Base-by-base conservation (phyloP, 148 eudicot species). In the Vaccinium corymbosum region DNA sequence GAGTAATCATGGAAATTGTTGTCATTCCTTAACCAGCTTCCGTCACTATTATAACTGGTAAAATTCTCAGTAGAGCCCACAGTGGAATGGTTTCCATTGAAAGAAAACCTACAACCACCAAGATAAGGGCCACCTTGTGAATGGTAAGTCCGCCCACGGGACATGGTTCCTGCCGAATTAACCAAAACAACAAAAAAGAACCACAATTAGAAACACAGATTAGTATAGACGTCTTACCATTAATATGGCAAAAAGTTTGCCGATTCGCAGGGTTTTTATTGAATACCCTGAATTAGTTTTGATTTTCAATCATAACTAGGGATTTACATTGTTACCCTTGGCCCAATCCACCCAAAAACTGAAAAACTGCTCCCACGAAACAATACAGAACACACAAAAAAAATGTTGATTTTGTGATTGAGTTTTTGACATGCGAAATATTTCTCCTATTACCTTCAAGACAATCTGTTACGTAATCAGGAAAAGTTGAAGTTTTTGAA, bases 161-260 rank as follows among this genome's bases (percentile, higher is more conserved):
- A 85, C 98, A 95, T 95, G 70, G 29, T 91, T 90, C 83, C 94
- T 90, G 90, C 52, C 12, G 76, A 66, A 84, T 27, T 7, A 56
- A 16, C 51, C 48, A 27, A 73, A 53, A 55, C 6, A 62, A 61
- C 1, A 14, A 20, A 62, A 46, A 38, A 8, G 15, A 19, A 79
- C 22, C 10, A 16, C 49, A 46, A 38, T 50, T 51, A 66, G 77
- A 68, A 50, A 68, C 71, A 32, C 48, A 27, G 20, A 16, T 46
- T 35, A 27, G 13, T 48, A 81, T 17, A 68, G 22, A 50, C 48
- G 38, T 25, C 5, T 48, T 25, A 3, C 76, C 56, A 62, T 25
- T 62, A 48, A 42, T 1, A 27, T 22, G 55, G 25, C 2, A 13
- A 42, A 59, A 42, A 9, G n/a, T 11, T 20, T 2, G 11, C 72